phyloP scores from a whole-genome alignment of 2,329 filamentous ascomycete species.

The Chalaropsis thielavioides region DNA sequence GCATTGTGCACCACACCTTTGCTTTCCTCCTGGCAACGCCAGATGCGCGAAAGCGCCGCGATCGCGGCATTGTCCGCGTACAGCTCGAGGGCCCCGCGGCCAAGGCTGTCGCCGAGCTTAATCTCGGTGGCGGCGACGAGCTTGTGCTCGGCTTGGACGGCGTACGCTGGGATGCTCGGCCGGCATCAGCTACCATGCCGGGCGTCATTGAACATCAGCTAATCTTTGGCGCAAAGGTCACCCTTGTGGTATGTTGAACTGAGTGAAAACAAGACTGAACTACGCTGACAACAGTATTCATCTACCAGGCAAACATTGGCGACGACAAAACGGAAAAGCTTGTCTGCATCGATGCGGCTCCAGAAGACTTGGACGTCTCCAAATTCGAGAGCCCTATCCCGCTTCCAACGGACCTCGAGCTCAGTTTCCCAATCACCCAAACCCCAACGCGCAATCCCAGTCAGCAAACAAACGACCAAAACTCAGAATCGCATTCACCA shows the following conservation, averaged over 20 bases:
- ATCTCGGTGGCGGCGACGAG: conserved; percentile 65
- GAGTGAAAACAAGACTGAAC: neutral
- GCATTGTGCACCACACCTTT: conserved; percentile 55
- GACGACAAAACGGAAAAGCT: conserved; percentile 24
- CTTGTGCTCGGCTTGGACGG: conserved; percentile 56
- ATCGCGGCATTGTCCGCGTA: conserved; percentile 67
- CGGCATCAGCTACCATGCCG: conserved; percentile 32
- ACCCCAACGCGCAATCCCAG: conserved; percentile 19
- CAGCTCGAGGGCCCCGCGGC: conserved; percentile 59
- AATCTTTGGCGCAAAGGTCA: conserved; percentile 37
- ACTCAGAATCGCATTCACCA: neutral
- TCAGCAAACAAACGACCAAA: neutral
- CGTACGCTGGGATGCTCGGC: conserved; percentile 47
- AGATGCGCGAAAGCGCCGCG: conserved; percentile 64
- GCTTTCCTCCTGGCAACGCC: conserved; percentile 73
- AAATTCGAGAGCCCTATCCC: conserved; percentile 19
- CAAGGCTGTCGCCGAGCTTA: conserved; percentile 49
- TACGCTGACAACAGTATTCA: neutral
- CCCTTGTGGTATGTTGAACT: conserved; percentile 30
- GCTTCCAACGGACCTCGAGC: conserved; percentile 8
- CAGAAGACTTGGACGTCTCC: conserved; percentile 19
- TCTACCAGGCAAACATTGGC: conserved; percentile 8
- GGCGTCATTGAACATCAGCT: conserved; percentile 46
- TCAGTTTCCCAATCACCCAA: conserved; percentile 18
- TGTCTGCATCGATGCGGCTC: conserved; percentile 36